These are phyloP conservation scores for Prunus davidiana DNA, from an alignment of 306 rosid species.

Conservation along the genomic window DNA sequence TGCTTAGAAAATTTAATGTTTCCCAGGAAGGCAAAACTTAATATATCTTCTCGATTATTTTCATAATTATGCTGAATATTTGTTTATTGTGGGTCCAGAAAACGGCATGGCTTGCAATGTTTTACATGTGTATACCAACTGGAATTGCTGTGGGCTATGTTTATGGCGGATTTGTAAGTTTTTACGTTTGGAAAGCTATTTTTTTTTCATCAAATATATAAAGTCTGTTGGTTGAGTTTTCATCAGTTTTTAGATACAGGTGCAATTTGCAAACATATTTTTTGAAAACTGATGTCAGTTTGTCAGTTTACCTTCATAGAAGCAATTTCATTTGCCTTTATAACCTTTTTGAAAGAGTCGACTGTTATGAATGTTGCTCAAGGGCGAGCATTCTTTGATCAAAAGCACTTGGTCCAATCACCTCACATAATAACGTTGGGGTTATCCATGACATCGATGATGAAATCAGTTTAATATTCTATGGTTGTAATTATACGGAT, in stretches of 20 bases:
- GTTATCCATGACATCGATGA: not conserved
- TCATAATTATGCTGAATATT: slow-evolving; percentile 1
- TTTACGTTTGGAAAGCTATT: slow-evolving; percentile 5
- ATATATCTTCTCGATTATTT: slow-evolving; percentile 15
- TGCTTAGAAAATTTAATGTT: not conserved
- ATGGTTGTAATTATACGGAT: not conserved
- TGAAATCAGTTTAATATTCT: not conserved
- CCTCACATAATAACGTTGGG: slow-evolving; percentile 7
- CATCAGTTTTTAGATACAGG: not conserved
- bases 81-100: slow-evolving; percentile 52
- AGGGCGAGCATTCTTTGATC: not conserved
- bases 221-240: not conserved
- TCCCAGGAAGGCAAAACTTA: not conserved
- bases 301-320: not conserved
- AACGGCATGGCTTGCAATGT: slow-evolving; percentile 91
- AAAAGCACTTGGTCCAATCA: not conserved
- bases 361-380: not conserved
- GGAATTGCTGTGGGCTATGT: slow-evolving; percentile 93
- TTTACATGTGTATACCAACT: slow-evolving; percentile 97
- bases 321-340: not conserved
- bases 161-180: slow-evolving; percentile 89
- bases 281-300: not conserved
- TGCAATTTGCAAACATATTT: not conserved
- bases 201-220: not conserved
- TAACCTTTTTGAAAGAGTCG: not conserved